These are phyloP conservation scores for Begonia loranthoides DNA, from an alignment of 306 rosid genomes.

Conservation along the genomic window DNA sequence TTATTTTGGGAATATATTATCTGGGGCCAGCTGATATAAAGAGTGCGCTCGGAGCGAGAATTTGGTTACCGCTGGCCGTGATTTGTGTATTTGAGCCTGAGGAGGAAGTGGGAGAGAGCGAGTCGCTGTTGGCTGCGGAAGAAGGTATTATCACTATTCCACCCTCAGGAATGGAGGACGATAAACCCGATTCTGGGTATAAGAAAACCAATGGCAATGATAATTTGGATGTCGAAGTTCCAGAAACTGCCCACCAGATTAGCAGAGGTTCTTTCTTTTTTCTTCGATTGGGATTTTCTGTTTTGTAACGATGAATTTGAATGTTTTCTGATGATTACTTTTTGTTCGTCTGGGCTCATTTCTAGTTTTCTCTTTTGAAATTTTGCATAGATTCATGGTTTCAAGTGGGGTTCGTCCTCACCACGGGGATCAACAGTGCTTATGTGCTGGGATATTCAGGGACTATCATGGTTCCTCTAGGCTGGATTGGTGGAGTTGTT, in stretches of 20 bases:
- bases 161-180: neutral
- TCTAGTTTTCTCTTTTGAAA: neutral
- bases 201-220: neutral
- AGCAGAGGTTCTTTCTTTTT: slow-evolving; percentile 1
- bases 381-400: slow-evolving; percentile 59
- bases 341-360: neutral
- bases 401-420: slow-evolving; percentile 80
- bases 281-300: neutral
- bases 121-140: neutral
- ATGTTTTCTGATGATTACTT: neutral
- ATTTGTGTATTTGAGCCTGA: neutral
- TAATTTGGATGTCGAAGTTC: neutral
- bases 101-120: neutral
- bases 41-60: neutral
- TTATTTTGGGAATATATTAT: neutral
- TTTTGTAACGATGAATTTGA: neutral
- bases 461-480: slow-evolving; percentile 79
- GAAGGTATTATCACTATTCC: neutral
- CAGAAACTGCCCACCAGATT: slow-evolving; percentile 4
- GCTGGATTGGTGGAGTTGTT: slow-evolving; percentile 59
- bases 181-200: neutral
- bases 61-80: neutral
- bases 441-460: slow-evolving; percentile 90
- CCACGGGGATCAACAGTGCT: slow-evolving; percentile 85
- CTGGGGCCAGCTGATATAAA: neutral